These are phyloP conservation scores for Lachnellula willkommii DNA, from an alignment of 2,329 filamentous ascomycete genomes.

Conservation along the genomic window DNA sequence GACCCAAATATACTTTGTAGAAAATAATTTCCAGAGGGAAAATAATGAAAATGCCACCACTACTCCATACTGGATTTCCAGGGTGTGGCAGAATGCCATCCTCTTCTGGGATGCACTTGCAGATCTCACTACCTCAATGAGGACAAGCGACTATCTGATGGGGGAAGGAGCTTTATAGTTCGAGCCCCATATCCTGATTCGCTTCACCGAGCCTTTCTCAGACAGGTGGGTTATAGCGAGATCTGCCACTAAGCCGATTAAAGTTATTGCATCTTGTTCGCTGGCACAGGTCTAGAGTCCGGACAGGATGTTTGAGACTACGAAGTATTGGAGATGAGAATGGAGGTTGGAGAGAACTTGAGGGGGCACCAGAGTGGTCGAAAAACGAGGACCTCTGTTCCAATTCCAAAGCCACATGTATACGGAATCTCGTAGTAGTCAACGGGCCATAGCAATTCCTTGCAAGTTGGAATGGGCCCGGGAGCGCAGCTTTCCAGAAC, in stretches of 20 bases:
- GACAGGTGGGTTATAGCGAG: slow-evolving; percentile 13
- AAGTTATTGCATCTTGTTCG: background rate
- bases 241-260: slow-evolving; percentile 4
- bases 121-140: slow-evolving; percentile 13
- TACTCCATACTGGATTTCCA: background rate
- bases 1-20: background rate
- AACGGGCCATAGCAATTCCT: background rate
- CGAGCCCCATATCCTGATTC: slow-evolving; percentile 1
- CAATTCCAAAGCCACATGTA: no score
- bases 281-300: background rate
- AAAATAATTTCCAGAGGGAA: background rate
- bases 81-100: background rate
- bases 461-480: background rate
- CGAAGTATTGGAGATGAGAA: background rate
- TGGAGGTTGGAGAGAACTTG: background rate
- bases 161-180: slow-evolving; percentile 14
- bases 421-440: background rate
- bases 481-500: background rate
- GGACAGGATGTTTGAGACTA: background rate
- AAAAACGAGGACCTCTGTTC: no score
- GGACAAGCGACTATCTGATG: slow-evolving; percentile 5
- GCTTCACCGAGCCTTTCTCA: slow-evolving; percentile 18
- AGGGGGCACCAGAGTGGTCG: no score
- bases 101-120: slow-evolving; percentile 7
- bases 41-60: background rate